Conservation (phyloP, 1,284 basidiomycete genomes). For the Athelia sp. region DNA sequence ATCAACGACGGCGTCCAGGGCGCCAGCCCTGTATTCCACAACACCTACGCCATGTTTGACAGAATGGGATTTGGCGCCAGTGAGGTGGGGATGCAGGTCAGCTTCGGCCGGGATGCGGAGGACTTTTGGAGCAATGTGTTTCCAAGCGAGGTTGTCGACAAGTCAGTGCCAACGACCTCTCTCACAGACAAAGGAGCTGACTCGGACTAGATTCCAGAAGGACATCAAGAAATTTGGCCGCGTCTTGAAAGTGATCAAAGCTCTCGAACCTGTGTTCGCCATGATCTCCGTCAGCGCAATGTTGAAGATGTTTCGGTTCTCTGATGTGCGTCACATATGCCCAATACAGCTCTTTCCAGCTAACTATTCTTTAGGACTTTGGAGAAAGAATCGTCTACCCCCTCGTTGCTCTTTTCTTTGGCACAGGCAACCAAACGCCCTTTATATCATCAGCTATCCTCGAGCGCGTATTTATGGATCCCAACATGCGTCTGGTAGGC, state of each 20-base stretch:
- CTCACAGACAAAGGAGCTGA: not conserved
- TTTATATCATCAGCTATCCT: not conserved
- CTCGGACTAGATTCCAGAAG: constrained; percentile 24
- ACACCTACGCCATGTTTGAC: constrained; percentile 54
- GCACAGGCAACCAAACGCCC: not conserved
- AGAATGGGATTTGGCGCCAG: constrained; percentile 46
- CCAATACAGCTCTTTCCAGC: too few relatives aligned
- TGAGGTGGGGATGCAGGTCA: constrained; percentile 59
- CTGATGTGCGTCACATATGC: constrained; percentile 32
- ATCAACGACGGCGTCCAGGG: constrained; percentile 58
- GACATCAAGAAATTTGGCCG: constrained; percentile 59
- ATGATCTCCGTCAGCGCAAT: constrained; percentile 56
- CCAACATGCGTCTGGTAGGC: constrained; percentile 1
- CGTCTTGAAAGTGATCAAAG: constrained; percentile 48
- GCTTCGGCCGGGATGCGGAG: constrained; percentile 54
- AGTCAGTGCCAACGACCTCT: constrained; percentile 19
- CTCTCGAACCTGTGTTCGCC: constrained; percentile 50
- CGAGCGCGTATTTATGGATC: constrained; percentile 1
- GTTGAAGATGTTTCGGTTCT: constrained; percentile 54
- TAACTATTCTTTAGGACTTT: too few relatives aligned
- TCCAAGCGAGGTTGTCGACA: constrained; percentile 47
- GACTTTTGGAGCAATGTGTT: constrained; percentile 67
- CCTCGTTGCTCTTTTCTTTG: not conserved
- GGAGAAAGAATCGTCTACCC: too few relatives aligned
- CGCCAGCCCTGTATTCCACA: constrained; percentile 54